phyloP scores from a whole-genome alignment of 2,329 filamentous ascomycete species.

The Elsinoe arachidis region DNA sequence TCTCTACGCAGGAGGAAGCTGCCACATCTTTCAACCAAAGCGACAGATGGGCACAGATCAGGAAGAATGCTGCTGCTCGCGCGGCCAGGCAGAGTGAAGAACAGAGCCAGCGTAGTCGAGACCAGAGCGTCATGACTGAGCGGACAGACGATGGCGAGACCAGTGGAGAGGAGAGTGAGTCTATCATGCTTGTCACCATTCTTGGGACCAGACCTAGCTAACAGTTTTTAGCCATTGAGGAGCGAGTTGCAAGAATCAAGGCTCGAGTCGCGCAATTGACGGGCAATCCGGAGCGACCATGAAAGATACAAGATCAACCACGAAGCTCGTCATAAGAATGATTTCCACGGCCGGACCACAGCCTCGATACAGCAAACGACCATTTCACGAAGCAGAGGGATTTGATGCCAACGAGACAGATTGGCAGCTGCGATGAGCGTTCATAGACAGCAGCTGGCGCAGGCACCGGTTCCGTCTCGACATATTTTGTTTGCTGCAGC shows the following conservation, averaged over 20 bases:
- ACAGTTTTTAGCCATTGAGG: slow-evolving; percentile 69
- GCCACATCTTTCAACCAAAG: slow-evolving; percentile 24
- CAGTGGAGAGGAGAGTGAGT: slow-evolving; percentile 91
- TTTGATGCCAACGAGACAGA: slow-evolving; percentile 1
- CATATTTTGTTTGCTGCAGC: background rate
- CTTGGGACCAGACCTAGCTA: slow-evolving; percentile 12
- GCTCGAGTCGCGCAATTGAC: slow-evolving; percentile 92
- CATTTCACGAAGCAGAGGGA: background rate
- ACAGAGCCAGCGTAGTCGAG: slow-evolving; percentile 41
- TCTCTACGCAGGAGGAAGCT: slow-evolving; percentile 13
- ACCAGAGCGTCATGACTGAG: slow-evolving; percentile 42
- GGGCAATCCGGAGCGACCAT: slow-evolving; percentile 17
- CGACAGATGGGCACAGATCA: slow-evolving; percentile 92
- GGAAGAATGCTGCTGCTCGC: slow-evolving; percentile 84
- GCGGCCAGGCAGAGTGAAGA: slow-evolving; percentile 61
- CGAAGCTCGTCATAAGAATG: background rate
- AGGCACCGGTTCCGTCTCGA: background rate
- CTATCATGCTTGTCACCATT: background rate
- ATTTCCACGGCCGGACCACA: no score
- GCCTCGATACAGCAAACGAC: background rate
- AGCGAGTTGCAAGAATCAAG: slow-evolving; percentile 93
- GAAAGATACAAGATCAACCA: background rate
- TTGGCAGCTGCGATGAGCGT: background rate
- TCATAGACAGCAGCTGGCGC: background rate
- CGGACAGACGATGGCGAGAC: slow-evolving; percentile 73